Evolutionary conservation across 768 basidiomycete genomes (phyloP).

Genomic region (Cystofilobasidium ferigula): DNA sequence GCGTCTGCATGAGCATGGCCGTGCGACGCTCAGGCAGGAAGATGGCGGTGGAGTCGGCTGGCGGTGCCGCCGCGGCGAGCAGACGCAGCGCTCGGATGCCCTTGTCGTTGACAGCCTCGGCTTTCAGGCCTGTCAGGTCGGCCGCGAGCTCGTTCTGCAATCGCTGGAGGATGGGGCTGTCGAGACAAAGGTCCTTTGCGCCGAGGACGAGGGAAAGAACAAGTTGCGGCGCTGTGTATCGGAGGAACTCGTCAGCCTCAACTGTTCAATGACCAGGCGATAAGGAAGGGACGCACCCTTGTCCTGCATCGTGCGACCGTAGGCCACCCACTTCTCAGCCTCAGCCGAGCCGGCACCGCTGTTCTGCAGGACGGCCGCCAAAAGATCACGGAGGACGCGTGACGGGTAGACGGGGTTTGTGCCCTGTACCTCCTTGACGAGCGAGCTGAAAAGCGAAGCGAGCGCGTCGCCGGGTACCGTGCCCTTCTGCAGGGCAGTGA

Average conservation of each 20-base stretch:
- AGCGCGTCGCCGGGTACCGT: conserved; percentile 29
- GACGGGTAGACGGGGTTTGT: conserved; percentile 49
- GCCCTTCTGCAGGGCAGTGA: conserved; percentile 14
- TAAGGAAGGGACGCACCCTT: conserved; percentile 45
- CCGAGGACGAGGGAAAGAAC: conserved; percentile 56
- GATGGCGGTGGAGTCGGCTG: conserved; percentile 61
- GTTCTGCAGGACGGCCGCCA: conserved; percentile 48
- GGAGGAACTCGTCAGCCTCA: background rate
- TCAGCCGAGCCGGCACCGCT: conserved; percentile 53
- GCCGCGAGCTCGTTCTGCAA: conserved; percentile 85
- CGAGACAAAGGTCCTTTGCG: conserved; percentile 53
- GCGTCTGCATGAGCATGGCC: conserved; percentile 73
- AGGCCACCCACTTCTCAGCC: conserved; percentile 62
- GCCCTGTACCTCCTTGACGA: conserved; percentile 36
- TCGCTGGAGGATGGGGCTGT: conserved; percentile 60
- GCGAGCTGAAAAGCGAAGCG: conserved; percentile 29
- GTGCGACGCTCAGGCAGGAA: conserved; percentile 78
- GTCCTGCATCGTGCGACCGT: conserved; percentile 56
- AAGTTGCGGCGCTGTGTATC: conserved; percentile 53
- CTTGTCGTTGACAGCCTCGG: conserved; percentile 52
- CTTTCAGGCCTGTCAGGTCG: conserved; percentile 55
- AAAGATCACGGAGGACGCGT: conserved; percentile 51
- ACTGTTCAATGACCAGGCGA: no score
- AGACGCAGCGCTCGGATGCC: conserved; percentile 61
- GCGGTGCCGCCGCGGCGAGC: conserved; percentile 62